Conservation (phyloP, 2,329 filamentous ascomycete species). For the Teratosphaeria gauchensis region DNA sequence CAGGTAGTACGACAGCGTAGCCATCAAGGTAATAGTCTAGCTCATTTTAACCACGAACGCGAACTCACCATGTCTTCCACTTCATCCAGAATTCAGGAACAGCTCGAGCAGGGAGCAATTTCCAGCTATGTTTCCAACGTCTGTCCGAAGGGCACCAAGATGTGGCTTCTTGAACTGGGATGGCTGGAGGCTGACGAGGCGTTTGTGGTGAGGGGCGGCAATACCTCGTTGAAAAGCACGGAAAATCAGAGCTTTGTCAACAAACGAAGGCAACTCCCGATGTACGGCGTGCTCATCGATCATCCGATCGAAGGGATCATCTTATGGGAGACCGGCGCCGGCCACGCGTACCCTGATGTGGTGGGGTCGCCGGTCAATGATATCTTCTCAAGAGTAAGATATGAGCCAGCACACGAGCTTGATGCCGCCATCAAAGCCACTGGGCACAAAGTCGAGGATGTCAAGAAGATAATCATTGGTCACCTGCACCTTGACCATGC, state of each 20-base stretch:
- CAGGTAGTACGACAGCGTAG: neutral
- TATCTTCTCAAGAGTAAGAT: conserved; percentile 24
- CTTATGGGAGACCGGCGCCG: conserved; percentile 38
- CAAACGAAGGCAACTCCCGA: conserved; percentile 33
- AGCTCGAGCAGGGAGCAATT: conserved; percentile 24
- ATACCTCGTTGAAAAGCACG: conserved; percentile 28
- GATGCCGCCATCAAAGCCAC: conserved; percentile 26
- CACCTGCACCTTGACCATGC: conserved; percentile 29
- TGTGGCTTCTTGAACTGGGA: conserved; percentile 36
- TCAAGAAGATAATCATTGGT: conserved; percentile 29
- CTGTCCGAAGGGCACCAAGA: conserved; percentile 33
- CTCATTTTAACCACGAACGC: neutral
- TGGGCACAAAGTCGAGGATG: conserved; percentile 25
- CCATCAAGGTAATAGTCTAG: neutral
- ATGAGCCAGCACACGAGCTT: conserved; percentile 26
- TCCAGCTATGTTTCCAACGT: conserved; percentile 24
- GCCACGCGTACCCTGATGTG: conserved; percentile 17
- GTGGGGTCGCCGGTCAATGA: conserved; percentile 13
- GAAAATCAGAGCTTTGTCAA: conserved; percentile 28
- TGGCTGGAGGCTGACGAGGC: conserved; percentile 39
- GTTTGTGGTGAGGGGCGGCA: conserved; percentile 34
- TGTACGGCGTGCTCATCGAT: conserved; percentile 36
- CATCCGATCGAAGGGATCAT: conserved; percentile 37
- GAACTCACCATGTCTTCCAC: neutral
- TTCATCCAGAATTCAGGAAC: conserved; percentile 15